Evolutionary conservation across 1,139 yeast species (phyloP), one percentile per base, ranked within the genome.

Genomic region (Pichia sp.): DNA sequence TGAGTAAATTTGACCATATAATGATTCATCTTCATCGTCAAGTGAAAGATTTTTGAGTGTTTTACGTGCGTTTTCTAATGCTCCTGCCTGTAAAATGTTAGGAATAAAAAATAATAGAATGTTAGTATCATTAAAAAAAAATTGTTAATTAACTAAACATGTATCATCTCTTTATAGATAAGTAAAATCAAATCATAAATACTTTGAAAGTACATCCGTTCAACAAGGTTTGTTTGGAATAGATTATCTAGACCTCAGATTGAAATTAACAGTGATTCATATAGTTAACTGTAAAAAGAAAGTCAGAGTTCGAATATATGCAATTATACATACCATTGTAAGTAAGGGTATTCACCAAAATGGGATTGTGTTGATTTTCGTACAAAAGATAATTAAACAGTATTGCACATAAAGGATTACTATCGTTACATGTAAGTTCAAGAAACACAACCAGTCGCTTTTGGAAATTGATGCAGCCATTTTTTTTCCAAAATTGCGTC

Each of bases 41-140:
- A 90, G 71, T 35, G 92, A 81, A 62, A 89, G 81, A 66, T 90
- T 87, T 69, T 85, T 83, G 61, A 92, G 77, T 70, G 86, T 94
- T 69, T 89, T 90, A 69, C 96, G 92, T 64, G 97, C 97, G 72
- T 87, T 89, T 71, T 92, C 97, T 65, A 92, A 73, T 67, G 95
- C 96, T 71, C 96, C 97, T 69, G 97, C 96, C 97, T 77, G 38
- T 35, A 24, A 11, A 16, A 27, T 13, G 15, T 18, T 22, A 24
- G 18, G 8, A 24, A 8, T 18, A 18, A 7, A 18, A 7, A 12
- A 16, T 9, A 37, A 11, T 23, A 29, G 9, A 12, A 30, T 30
- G 43, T 43, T 40, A 46, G 46, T 43, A 35, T 16, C 22, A 32
- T 9, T 16, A 3, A 11, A 16, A 16, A 16, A 32, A 4, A 8